A percentile compares a stretch with the other conserved stretches of the same genome.
These are phyloP conservation scores for Pleurotus cornucopiae DNA, from an alignment of 768 basidiomycete species.

Conservation along the genomic window DNA sequence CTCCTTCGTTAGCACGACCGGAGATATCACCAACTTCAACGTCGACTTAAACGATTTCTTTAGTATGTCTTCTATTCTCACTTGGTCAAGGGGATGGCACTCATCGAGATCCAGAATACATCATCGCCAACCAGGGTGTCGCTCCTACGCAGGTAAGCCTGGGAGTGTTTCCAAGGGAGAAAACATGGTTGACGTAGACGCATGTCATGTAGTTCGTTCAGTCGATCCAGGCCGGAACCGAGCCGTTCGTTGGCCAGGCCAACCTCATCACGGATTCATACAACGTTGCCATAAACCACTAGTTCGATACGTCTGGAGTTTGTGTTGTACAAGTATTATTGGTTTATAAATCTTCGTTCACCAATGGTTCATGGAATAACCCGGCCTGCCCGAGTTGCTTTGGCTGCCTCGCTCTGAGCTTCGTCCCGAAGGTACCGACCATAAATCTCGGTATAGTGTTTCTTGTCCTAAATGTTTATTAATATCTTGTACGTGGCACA, in stretches of 20 bases:
- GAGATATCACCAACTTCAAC: constrained; percentile 46
- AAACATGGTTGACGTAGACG: not conserved
- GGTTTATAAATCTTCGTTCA: not conserved
- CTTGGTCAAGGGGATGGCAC: not conserved
- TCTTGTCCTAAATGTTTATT: constrained; percentile 23
- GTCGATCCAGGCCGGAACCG: constrained; percentile 51
- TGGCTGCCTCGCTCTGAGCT: constrained; percentile 37
- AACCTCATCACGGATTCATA: constrained; percentile 36
- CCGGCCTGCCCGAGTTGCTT: not conserved
- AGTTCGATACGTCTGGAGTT: no score
- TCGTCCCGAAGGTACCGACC: constrained; percentile 55
- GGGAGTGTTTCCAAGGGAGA: not conserved
- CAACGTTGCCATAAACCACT: constrained; percentile 30
- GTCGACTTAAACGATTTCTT: constrained; percentile 54
- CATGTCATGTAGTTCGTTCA: constrained; percentile 38
- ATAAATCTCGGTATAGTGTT: constrained; percentile 45
- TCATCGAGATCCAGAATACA: constrained; percentile 30
- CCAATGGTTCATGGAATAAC: not conserved
- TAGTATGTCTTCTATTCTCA: constrained; percentile 27
- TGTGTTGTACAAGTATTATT: not conserved
- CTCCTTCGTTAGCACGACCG: constrained; percentile 47
- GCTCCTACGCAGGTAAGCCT: constrained; percentile 36
- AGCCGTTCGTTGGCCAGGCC: constrained; percentile 49
- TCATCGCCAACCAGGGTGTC: constrained; percentile 44
- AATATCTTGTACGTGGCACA: not conserved